A percentile compares a stretch with the other conserved stretches of the same genome.
These are phyloP conservation scores for Colletotrichum ledebouriae DNA, from an alignment of 2,329 filamentous ascomycete species.

Conservation along the genomic window DNA sequence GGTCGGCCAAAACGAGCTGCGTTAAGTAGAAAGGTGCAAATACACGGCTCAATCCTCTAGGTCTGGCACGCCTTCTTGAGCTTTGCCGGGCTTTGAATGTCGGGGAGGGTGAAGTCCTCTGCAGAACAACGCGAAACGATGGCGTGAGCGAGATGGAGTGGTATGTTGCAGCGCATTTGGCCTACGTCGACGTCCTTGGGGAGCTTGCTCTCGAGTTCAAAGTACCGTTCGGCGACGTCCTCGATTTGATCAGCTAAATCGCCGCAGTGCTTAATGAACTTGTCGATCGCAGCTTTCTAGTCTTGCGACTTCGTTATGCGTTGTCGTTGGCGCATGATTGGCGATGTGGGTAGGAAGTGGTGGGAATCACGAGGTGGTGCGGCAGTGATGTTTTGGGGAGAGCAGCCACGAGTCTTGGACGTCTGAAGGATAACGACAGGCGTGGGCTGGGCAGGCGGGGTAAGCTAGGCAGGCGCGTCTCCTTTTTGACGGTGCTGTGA, in stretches of 20 bases:
- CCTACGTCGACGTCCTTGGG: background rate
- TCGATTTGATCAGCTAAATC: background rate
- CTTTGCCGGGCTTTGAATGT: background rate
- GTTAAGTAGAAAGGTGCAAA: background rate
- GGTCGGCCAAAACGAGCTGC: background rate
- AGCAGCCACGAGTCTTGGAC: background rate
- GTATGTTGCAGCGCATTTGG: background rate
- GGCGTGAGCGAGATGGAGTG: background rate
- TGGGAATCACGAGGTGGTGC: background rate
- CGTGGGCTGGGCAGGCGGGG: background rate
- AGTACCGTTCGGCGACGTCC: background rate
- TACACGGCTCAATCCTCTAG: background rate
- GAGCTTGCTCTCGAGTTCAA: background rate
- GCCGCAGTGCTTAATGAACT: background rate
- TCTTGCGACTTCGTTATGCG: background rate
- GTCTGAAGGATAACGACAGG: background rate
- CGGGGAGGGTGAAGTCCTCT: background rate
- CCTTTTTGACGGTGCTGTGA: background rate
- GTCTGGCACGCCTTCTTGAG: background rate
- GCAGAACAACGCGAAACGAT: background rate
- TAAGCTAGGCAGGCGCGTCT: background rate
- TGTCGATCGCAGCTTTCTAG: slow-evolving; percentile 2
- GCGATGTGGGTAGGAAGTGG: background rate
- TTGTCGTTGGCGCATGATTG: background rate
- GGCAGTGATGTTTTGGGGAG: background rate